Evolutionary conservation across 2,329 filamentous ascomycete species (phyloP).

Genomic region (Stemphylium vesicarium): DNA sequence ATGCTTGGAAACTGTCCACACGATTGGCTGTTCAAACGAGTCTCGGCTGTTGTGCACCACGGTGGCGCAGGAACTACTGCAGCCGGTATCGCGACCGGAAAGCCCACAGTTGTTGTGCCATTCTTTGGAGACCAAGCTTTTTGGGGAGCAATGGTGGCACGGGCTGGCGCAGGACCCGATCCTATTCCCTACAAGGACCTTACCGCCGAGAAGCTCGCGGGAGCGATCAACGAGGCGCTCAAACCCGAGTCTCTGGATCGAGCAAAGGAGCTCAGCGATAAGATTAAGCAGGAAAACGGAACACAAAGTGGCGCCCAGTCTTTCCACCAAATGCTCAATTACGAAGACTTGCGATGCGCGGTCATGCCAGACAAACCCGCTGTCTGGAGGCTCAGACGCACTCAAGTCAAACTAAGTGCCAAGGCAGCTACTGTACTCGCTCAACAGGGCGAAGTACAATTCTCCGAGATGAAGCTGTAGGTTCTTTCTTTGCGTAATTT

Average conservation of each 20-base stretch:
- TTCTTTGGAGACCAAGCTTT: conserved; percentile 65
- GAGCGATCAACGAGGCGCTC: conserved; percentile 47
- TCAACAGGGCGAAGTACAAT: conserved; percentile 45
- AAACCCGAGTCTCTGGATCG: conserved; percentile 46
- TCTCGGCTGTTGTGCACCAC: conserved; percentile 84
- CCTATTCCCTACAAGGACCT: conserved; percentile 50
- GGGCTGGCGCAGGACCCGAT: conserved; percentile 50
- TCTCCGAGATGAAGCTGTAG: conserved; percentile 49
- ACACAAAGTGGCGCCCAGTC: conserved; percentile 46
- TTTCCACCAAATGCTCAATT: conserved; percentile 49
- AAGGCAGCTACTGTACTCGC: conserved; percentile 48
- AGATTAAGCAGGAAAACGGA: conserved; percentile 48
- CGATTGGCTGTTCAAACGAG: conserved; percentile 85
- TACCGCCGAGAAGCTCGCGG: conserved; percentile 48
- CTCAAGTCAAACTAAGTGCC: conserved; percentile 45
- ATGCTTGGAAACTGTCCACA: conserved; percentile 87
- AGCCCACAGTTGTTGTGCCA: conserved; percentile 81
- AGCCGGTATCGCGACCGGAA: conserved; percentile 80
- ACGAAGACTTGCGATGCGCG: conserved; percentile 47
- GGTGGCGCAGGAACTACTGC: conserved; percentile 88
- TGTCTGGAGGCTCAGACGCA: conserved; percentile 50
- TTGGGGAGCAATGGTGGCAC: conserved; percentile 52
- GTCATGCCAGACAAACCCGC: conserved; percentile 41
- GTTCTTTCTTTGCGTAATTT: conserved; percentile 5
- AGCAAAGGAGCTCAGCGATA: conserved; percentile 46